Conservation (phyloP, 140 eudicot species). For the Oenanthe javanica region DNA sequence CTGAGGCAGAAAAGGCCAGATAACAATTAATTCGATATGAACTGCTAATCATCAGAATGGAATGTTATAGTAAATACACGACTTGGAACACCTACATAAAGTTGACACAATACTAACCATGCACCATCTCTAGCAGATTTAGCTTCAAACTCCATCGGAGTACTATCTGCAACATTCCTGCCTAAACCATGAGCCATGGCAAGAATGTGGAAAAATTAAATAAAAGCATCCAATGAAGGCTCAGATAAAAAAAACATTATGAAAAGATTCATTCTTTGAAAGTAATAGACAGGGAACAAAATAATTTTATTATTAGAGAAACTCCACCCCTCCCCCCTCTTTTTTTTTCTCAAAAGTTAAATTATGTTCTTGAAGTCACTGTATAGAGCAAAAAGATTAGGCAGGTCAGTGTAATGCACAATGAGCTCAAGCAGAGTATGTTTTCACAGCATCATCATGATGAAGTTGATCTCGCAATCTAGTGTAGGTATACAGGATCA, state of each 20-base stretch:
- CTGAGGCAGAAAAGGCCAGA: constrained; percentile 8
- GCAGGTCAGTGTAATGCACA: not conserved
- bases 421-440: not conserved
- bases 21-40: not conserved
- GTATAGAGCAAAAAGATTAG: not conserved
- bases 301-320: no score
- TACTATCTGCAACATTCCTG: constrained; percentile 41
- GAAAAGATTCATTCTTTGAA: not conserved
- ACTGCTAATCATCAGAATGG: not conserved
- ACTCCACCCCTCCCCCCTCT: no score
- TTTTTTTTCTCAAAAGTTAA: not conserved
- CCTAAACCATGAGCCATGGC: constrained; percentile 35
- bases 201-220: not conserved
- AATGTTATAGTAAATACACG: not conserved
- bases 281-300: not conserved
- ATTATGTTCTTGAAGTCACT: not conserved
- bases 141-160: constrained; percentile 93
- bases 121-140: constrained; percentile 99
- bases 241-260: not conserved
- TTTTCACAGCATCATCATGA: not conserved
- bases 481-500: not conserved
- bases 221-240: not conserved
- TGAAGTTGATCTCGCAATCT: not conserved
- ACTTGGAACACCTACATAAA: constrained; percentile 4
- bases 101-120: constrained; percentile 47